Base-by-base conservation (phyloP, 176 grass and related monocot species). In the Raddia guianensis region DNA sequence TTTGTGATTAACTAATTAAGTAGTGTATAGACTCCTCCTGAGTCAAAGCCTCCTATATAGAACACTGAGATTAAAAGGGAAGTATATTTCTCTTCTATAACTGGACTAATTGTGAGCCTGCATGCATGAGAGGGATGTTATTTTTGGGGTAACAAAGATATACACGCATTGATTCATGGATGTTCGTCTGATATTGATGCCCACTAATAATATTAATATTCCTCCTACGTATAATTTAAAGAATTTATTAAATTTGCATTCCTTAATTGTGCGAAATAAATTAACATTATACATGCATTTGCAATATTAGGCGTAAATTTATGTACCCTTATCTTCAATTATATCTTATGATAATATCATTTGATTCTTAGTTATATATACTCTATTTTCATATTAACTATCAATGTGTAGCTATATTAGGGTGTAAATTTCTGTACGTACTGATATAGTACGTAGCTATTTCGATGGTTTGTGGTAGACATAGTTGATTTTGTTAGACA, bases 161-260 rank as follows among this genome's bases (percentile, higher is more conserved):
- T 40, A 40, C 37, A 5, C 37, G 18, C 13, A 9, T 44, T 40
- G 16, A 37, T 21, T 35, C 53, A 42, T 27, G 27, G 27, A 27
- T 66, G 61, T 37, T n/a, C 7, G 55, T 8, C 1, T 3, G 40
- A 66, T 48, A 75, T 75, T 60, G 57, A 76, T 76, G 74, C 18
- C 57, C 20, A 48, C 20, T 49, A 34, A 58, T n/a, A 32, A 13
- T 6, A 6, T 63, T 57, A 16, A n/a, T 3, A 56, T 76, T 40
- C 15, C 15, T 72, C 58, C 1, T 58, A 21, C 11, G 20, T 15
- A 13, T 49, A 14, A 6, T 33, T 27, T 9, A 3, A 50, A 51
- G 20, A 50, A 33, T 50, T 33, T 27, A 18, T 44, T 75, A 59
- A 59, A 21, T 45, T 59, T 59, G 18, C 21, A 59, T 45, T 59